Evolutionary conservation across 2,329 filamentous ascomycete species (phyloP).

Genomic region (Colletotrichum sansevieriae): DNA sequence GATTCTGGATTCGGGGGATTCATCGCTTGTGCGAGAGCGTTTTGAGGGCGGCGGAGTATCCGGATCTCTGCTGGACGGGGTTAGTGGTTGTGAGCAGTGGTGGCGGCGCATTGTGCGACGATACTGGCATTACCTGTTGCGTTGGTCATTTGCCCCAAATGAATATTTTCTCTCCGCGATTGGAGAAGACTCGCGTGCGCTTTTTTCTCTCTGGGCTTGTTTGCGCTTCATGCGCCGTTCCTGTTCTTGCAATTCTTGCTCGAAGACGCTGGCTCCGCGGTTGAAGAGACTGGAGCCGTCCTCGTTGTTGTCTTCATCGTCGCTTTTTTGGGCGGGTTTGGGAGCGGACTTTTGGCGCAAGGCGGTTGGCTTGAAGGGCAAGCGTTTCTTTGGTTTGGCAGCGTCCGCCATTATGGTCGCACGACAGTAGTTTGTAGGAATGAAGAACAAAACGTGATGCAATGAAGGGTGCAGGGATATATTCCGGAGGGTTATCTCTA

Average conservation of each 20-base stretch:
- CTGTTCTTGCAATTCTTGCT: conserved; percentile 54
- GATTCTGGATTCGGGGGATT: conserved; percentile 33
- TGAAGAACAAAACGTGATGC: neutral
- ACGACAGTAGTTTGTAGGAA: neutral
- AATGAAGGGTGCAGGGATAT: conserved; percentile 15
- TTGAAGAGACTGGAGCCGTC: conserved; percentile 63
- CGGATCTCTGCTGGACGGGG: conserved; percentile 45
- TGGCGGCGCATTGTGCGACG: neutral
- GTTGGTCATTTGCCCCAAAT: conserved; percentile 45
- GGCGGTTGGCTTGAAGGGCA: conserved; percentile 65
- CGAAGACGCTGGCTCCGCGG: conserved; percentile 63
- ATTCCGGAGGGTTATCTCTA: neutral
- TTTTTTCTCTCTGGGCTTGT: conserved; percentile 34
- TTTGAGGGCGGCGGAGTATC: conserved; percentile 56
- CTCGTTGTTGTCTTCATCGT: conserved; percentile 49
- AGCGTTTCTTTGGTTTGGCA: conserved; percentile 51
- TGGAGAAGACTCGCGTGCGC: conserved; percentile 29
- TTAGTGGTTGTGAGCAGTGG: conserved; percentile 39
- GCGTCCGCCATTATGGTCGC: conserved; percentile 35
- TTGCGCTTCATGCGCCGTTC: conserved; percentile 46
- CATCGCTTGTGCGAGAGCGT: conserved; percentile 47
- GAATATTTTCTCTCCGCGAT: neutral
- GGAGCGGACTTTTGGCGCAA: conserved; percentile 51
- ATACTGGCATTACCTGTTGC: conserved; percentile 14
- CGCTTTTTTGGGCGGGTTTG: conserved; percentile 42